These are phyloP conservation scores for Fusarium sp. DNA, from an alignment of 2,329 filamentous ascomycete species.

Conservation along the genomic window DNA sequence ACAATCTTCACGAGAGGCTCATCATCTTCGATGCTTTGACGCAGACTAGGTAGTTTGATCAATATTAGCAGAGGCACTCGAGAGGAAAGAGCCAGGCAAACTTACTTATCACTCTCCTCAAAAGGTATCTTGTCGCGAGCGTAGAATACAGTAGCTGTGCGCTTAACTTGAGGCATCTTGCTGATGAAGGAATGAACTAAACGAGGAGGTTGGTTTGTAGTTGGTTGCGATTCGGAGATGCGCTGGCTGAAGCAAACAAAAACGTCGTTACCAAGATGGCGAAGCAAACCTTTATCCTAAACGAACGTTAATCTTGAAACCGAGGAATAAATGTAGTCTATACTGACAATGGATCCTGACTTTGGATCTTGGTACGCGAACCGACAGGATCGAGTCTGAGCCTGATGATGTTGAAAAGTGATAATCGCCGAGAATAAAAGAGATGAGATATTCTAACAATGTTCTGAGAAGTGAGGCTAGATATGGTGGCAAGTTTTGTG, in stretches of 20 bases:
- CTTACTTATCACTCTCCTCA: conserved; percentile 33
- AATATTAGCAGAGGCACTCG: neutral
- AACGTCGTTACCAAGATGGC: neutral
- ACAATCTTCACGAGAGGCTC: neutral
- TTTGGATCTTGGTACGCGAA: neutral
- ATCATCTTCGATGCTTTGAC: conserved; percentile 24
- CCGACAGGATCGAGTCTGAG: neutral
- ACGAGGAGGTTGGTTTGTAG: neutral
- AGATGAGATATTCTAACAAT: neutral
- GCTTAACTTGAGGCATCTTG: conserved; percentile 31
- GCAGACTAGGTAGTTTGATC: neutral
- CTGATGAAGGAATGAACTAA: neutral
- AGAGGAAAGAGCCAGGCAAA: neutral
- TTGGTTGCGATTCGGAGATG: neutral
- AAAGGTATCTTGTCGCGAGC: conserved; percentile 33
- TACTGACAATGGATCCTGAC: neutral
- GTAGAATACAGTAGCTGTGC: conserved; percentile 34
- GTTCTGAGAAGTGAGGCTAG: neutral
- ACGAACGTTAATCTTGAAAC: neutral
- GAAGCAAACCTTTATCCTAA: neutral
- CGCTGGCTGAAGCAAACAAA: neutral
- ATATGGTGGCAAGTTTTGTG: neutral
- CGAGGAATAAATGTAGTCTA: neutral
- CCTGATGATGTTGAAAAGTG: neutral
- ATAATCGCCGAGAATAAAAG: neutral